Conservation (phyloP, 371 early-diverging fungal species). For the Mucor saturninus region DNA sequence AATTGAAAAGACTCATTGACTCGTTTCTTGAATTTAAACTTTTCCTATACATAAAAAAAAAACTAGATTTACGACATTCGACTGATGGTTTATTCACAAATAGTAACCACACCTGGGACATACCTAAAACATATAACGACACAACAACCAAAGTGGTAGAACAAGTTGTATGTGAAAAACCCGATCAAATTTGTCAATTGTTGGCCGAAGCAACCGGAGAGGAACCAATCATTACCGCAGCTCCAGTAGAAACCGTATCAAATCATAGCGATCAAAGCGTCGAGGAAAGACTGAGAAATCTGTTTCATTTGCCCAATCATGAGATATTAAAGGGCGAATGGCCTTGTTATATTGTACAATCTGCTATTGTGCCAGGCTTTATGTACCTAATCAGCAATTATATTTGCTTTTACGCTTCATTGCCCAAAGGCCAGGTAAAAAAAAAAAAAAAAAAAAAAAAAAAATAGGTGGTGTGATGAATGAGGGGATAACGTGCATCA, state of each 20-base stretch:
- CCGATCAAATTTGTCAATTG: slow-evolving; percentile 33
- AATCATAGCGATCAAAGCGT: slow-evolving; percentile 24
- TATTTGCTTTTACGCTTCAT: slow-evolving; percentile 74
- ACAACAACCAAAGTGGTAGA: neutral
- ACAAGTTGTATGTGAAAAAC: slow-evolving; percentile 10
- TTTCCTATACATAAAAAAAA: neutral
- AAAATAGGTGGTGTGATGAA: neutral
- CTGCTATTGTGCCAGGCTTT: slow-evolving; percentile 72
- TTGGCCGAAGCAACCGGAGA: slow-evolving; percentile 51
- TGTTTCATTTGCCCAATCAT: slow-evolving; percentile 61
- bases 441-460: neutral
- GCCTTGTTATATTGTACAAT: slow-evolving; percentile 74
- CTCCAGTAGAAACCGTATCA: neutral
- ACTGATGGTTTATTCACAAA: slow-evolving; percentile 11
- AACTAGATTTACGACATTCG: slow-evolving; percentile 20
- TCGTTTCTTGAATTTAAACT: neutral
- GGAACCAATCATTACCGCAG: slow-evolving; percentile 11
- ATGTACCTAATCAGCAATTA: slow-evolving; percentile 74
- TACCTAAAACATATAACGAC: slow-evolving; percentile 18
- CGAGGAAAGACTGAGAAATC: slow-evolving; percentile 62
- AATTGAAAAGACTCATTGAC: too few relatives aligned
- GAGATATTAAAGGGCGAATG: slow-evolving; percentile 69
- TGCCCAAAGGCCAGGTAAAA: slow-evolving; percentile 59
- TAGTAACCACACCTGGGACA: slow-evolving; percentile 19
- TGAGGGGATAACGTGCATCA: neutral